Conservation (phyloP, 148 eudicot genomes). For the Pouteria glomerata region DNA sequence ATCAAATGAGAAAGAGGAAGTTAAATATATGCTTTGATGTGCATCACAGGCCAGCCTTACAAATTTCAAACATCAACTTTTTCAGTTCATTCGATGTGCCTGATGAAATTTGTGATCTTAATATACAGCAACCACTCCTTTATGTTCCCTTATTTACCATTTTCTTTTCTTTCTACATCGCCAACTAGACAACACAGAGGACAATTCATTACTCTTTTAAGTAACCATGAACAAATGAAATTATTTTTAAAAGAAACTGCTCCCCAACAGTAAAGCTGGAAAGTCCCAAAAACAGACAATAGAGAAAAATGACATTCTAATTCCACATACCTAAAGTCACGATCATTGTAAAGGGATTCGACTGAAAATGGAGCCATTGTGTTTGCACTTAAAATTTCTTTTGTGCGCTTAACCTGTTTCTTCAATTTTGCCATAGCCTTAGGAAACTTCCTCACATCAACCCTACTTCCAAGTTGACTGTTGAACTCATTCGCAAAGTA, state of each 20-base stretch:
- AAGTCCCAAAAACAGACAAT: no score
- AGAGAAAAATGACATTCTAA: no score
- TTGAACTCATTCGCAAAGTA: slow-evolving; percentile 87
- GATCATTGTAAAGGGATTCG: slow-evolving; percentile 89
- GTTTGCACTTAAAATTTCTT: slow-evolving; percentile 94
- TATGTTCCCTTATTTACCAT: not conserved
- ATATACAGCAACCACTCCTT: not conserved
- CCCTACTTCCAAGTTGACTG: slow-evolving; percentile 69
- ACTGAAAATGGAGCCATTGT: slow-evolving; percentile 89
- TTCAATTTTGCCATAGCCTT: slow-evolving; percentile 98
- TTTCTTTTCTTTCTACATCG: not conserved
- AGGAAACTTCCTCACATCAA: slow-evolving; percentile 76
- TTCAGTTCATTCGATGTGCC: slow-evolving; percentile 2
- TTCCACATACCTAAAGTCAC: slow-evolving; percentile 75
- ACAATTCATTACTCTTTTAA: not conserved
- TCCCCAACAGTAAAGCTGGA: not conserved
- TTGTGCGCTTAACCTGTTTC: slow-evolving; percentile 98
- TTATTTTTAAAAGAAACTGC: not conserved
- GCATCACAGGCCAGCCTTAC: not conserved
- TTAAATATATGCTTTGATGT: not conserved
- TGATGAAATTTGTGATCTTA: not conserved
- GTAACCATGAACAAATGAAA: not conserved
- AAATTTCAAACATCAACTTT: not conserved
- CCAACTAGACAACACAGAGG: not conserved
- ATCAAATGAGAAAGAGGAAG: not conserved